Conservation (phyloP, 352 stramenopile species). For the Phytophthora hybrid region DNA sequence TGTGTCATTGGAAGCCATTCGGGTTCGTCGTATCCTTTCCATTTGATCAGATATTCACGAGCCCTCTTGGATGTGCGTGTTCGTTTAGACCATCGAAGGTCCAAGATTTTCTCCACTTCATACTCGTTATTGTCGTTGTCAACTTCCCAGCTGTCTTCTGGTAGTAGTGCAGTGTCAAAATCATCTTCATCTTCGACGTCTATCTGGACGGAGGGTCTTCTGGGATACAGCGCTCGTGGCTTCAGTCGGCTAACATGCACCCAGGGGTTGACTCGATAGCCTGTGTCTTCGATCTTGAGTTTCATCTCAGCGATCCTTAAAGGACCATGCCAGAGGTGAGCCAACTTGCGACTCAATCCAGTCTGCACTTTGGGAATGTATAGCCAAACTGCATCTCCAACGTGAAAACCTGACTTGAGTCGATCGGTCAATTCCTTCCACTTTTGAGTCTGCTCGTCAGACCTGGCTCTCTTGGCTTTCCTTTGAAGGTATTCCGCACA, state of each 20-base stretch:
- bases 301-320: slow-evolving; percentile 5
- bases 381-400: slow-evolving; percentile 2
- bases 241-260: slow-evolving; percentile 4
- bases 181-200: no score
- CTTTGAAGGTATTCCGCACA: slow-evolving; percentile 3
- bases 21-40: no score
- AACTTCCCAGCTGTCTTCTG: no score
- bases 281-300: neutral
- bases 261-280: neutral
- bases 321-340: slow-evolving; percentile 9
- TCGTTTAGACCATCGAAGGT: no score
- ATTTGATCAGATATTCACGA: no score
- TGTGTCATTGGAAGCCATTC: no score
- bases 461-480: neutral
- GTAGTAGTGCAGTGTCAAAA: no score
- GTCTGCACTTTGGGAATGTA: neutral
- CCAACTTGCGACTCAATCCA: neutral
- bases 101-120: no score
- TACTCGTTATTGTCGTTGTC: no score
- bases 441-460: neutral
- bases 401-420: neutral
- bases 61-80: no score
- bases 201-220: no score
- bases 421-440: neutral
- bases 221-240: neutral